Evolutionary conservation across 306 rosid genomes (phyloP), one percentile per base, ranked within the genome.

Genomic region (Rosa rugosa): DNA sequence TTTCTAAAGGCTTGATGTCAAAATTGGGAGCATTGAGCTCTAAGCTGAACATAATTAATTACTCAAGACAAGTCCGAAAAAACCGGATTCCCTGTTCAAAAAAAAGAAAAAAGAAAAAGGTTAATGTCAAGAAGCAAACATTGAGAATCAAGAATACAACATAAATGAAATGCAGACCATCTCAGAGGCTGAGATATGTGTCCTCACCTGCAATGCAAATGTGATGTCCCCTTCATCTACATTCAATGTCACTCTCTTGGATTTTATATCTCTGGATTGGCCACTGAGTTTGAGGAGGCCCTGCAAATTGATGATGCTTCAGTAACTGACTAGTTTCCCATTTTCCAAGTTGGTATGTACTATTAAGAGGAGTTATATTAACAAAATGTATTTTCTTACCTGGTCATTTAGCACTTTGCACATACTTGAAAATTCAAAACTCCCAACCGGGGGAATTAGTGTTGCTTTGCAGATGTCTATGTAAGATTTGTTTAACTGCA

Each of bases 261-360:
- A 80, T 75, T 91, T 94, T 72, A 86, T 92, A 9, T 91, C 97
- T 23, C 97, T 90, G 9, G 90, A 83, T 76, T 84, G 93, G 41
- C 97, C 97, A 11, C 97, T 97, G 31, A 94, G 86, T 78, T 91
- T 92, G 66, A 92, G 85, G 72, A 94, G 93, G 73, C 98, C 98
- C 98, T 94, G 84, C 67, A 75, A 27, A 75, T 69, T 47, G 79
- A 77, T 63, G 41, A 78, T 62, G 57, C 56, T 57, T 49, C 60
- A 69, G 81, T 18, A 42, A 66, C 77, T 70, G 38, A 20, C 45
- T 22, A 2, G 20, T 50, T 71, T n/a, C 27, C 17, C 22, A 10
- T 16, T 27, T 41, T 20, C 38, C 31, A 56, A 41, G 42, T 25
- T 60, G 25, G 34, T 40, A 23, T 22, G 59, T 20, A 3, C 23